Percentiles rank a stretch among this genome's conserved stretches.
Conservation (phyloP, 1,284 basidiomycete species). For the Microbotryomycetes sp. region DNA sequence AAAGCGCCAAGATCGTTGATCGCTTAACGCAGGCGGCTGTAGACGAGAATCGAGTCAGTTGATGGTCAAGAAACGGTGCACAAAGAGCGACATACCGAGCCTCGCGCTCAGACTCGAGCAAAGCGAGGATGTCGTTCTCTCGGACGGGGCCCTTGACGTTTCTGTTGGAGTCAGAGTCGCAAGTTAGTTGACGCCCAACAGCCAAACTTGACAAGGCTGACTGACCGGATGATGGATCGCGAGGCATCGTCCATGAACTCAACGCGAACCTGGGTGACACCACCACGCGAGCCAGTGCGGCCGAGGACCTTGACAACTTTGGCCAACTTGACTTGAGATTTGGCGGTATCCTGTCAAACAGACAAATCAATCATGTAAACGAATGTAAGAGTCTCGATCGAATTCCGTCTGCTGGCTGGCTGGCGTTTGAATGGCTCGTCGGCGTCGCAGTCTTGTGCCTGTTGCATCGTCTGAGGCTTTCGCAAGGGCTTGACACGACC, state of each 20-base stretch:
- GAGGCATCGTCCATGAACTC: constrained; percentile 98
- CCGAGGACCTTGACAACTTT: constrained; percentile 97
- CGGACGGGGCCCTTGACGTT: constrained; percentile 99
- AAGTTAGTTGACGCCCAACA: no score
- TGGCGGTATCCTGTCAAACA: constrained; percentile 47
- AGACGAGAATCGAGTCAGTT: not conserved
- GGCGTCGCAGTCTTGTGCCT: no score
- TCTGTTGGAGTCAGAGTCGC: not conserved
- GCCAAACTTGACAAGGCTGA: not conserved
- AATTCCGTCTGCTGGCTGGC: no score
- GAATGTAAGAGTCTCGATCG: no score
- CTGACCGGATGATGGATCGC: constrained; percentile 82
- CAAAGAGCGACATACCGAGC: constrained; percentile 62
- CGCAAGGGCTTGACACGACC: no score
- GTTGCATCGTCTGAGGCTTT: no score
- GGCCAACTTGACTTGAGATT: constrained; percentile 88
- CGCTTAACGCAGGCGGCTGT: constrained; percentile 16
- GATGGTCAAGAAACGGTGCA: not conserved
- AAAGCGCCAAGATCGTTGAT: not conserved
- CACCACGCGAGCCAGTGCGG: constrained; percentile 97
- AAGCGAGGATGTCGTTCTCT: constrained; percentile 92
- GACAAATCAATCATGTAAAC: no score
- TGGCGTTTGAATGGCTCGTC: no score
- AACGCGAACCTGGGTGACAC: constrained; percentile 98
- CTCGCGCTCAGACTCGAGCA: constrained; percentile 98